Percentiles rank a stretch among this genome's conserved stretches.
Conservation (phyloP, 805 yeast genomes). For the Torulaspora gathmanii region DNA sequence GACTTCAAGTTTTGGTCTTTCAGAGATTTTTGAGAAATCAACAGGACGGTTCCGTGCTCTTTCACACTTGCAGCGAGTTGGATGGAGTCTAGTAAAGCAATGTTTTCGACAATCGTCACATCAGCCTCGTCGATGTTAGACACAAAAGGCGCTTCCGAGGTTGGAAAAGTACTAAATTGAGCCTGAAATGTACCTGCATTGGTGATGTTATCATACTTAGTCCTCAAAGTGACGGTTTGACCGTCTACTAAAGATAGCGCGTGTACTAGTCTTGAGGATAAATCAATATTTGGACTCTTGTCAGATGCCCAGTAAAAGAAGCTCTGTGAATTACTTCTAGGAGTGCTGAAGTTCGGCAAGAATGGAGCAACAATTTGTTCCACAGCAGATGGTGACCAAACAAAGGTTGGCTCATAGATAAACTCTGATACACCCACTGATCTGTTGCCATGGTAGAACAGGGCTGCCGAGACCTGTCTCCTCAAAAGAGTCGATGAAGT, state of each 20-base stretch:
- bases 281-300: constrained; percentile 48
- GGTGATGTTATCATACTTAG: constrained; percentile 65
- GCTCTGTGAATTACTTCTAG: constrained; percentile 24
- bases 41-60: constrained; percentile 51
- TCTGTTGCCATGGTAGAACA: constrained; percentile 44
- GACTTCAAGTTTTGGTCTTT: constrained; percentile 34
- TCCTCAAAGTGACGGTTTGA: constrained; percentile 50
- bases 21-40: constrained; percentile 35
- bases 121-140: constrained; percentile 53
- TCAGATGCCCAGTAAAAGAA: constrained; percentile 67
- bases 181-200: constrained; percentile 75
- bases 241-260: constrained; percentile 60
- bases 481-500: constrained; percentile 46
- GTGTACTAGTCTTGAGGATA: constrained; percentile 63
- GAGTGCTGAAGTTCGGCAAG: constrained; percentile 20
- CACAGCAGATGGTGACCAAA: constrained; percentile 54
- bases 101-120: constrained; percentile 58
- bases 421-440: constrained; percentile 47
- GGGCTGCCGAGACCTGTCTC: constrained; percentile 67
- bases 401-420: constrained; percentile 46
- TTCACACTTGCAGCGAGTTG: constrained; percentile 61
- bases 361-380: constrained; percentile 46
- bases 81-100: constrained; percentile 48
- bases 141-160: constrained; percentile 18
- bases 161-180: constrained; percentile 44